Evolutionary conservation across 2,329 filamentous ascomycete genomes (phyloP).

Genomic region (Aschersonia sp.): DNA sequence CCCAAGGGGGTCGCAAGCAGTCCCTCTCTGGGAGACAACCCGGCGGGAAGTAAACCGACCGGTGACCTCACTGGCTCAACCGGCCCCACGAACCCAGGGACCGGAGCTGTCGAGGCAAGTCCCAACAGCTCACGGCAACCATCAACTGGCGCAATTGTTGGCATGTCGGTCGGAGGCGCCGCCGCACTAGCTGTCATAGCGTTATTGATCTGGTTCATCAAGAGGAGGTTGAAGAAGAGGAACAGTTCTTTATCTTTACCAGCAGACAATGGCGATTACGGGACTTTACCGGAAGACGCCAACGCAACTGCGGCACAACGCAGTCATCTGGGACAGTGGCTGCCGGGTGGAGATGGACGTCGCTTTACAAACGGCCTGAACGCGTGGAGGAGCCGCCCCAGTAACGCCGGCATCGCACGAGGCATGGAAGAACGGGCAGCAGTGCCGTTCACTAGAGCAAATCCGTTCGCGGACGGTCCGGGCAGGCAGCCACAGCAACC

Average conservation of each 20-base stretch:
- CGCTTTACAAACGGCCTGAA: background rate
- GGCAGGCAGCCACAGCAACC: background rate
- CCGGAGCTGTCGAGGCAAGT: background rate
- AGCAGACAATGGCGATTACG: constrained; percentile 14
- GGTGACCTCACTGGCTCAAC: background rate
- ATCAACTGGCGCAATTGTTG: constrained; percentile 26
- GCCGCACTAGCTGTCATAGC: constrained; percentile 25
- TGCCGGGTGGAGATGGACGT: background rate
- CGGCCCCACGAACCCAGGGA: background rate
- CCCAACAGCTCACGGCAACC: background rate
- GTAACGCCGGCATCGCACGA: background rate
- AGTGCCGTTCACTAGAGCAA: background rate
- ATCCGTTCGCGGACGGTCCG: background rate
- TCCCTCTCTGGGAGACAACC: background rate
- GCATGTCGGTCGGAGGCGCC: constrained; percentile 34
- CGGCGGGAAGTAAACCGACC: background rate
- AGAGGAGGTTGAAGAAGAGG: constrained; percentile 15
- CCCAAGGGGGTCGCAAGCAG: background rate
- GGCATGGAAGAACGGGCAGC: background rate
- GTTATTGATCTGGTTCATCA: constrained; percentile 37
- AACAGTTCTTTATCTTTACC: background rate
- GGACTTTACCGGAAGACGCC: constrained; percentile 8
- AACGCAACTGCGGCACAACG: constrained; percentile 1
- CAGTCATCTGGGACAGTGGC: background rate
- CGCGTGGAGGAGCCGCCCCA: background rate